Evolutionary conservation across 2,329 filamentous ascomycete species (phyloP), one percentile per base, ranked within the genome.

Genomic region (Xylaria sp.): DNA sequence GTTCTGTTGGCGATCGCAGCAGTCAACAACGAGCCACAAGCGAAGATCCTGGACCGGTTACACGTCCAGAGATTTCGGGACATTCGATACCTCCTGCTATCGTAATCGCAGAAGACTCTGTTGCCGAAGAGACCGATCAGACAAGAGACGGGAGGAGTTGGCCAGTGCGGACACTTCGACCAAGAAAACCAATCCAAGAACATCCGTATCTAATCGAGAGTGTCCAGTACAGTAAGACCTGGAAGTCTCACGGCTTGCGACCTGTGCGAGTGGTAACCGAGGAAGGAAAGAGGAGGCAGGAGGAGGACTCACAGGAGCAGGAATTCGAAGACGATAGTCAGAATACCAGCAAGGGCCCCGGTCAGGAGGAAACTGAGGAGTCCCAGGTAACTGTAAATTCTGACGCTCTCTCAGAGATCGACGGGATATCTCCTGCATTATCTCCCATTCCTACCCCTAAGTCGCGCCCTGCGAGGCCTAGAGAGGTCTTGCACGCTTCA

Each of bases 101-200:
- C 42, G 61, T 66, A 23, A 19, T 60, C 49, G 57, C 55, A 52
- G 37, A 51, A n/a, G 42, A 10, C 9, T 37, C 52, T 39, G 16
- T 23, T 23, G 55, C 16, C 16, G 42, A 59, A 57, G 54, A 55
- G 11, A 50, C 37, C 48, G 58, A 56, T 10, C 11, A 30, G 44
- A 18, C 10, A n/a, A 48, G 19, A 8, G 13, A 57, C 4, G 63
- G 59, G 35, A 58, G 56, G 49, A 51, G 23, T 48, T 62, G 56
- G 47, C 58, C 62, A 16, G 65, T 78, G 61, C 77, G 82, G 39
- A 83, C 79, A 3, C 72, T 86, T n/a, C 77, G 83, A 5, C 81
- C 82, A 1, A 78, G 83, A 18, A 86, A 85, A 61, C 82, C 82
- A 1, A 85, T 85, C 5, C 83, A 86, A 67, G 76, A 85, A 66